Evolutionary conservation across 202 grass and related monocot genomes (phyloP), one percentile per base, ranked within the genome.

Genomic region (Musa balbisiana): DNA sequence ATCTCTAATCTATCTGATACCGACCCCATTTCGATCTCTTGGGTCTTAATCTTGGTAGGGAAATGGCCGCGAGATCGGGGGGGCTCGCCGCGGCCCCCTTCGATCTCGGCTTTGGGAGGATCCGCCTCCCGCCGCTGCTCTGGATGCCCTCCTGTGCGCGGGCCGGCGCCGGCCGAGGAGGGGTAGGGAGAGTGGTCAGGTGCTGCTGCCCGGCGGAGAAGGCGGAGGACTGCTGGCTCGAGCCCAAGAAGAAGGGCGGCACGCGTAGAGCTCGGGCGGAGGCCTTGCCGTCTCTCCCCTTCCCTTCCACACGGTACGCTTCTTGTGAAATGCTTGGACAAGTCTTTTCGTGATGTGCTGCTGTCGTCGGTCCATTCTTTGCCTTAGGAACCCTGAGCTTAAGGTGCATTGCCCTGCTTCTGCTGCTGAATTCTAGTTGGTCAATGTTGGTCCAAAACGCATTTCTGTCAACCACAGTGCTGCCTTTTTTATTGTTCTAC

Each of bases 11-110:
- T 43, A 43, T 43, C 33, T 43, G 4, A 43, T 43, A 43, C 5
- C 33, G 33, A 43, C 33, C 33, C 33, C 33, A 43, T 43, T 43
- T 43, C 33, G 33, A 43, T 43, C 33, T 43, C 33, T 43, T 43
- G 33, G 33, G 33, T 43, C 33, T 43, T 43, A 6, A 43, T 43
- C 33, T 43, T 43, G 33, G 33, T 43, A 5, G 65, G 27, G 33
- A 50, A 76, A 98, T 98, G 94, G 85, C 87, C 70, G 88, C 83
- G 52, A 89, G 83, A 76, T 81, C 94, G 77, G 83, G 79, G 68
- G 88, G 87, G 55, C 81, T 98, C 71, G 79, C 29, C 9, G 69
- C 81, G 52, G 82, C 77, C 67, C 81, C 88, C 54, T 85, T 89
- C 87, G 79, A 89, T 82, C 75, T 91, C 76, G 73, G 76, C 51